Evolutionary conservation across 192 early-diverging fungal species (phyloP).

Genomic region (Gaertneriomyces semiglobifer): DNA sequence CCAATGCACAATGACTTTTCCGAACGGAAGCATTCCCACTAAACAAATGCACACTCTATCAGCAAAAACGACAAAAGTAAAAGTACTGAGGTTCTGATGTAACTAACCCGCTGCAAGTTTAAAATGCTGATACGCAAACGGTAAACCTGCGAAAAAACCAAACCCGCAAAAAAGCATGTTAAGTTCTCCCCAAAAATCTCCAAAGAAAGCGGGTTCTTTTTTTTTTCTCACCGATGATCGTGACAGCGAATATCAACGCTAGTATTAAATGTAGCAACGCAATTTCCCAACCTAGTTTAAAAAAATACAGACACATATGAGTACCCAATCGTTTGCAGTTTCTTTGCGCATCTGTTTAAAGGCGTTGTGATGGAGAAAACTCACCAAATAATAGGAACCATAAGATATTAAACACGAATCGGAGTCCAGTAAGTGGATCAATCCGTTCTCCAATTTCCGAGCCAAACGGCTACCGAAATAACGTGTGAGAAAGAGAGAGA

Average conservation of each 20-base stretch:
- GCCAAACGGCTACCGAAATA: background rate
- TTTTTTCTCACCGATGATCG: conserved; percentile 16
- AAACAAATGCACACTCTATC: background rate
- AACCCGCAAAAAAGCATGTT: background rate
- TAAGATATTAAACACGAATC: conserved; percentile 22
- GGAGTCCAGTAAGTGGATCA: conserved; percentile 1
- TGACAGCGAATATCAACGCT: conserved; percentile 23
- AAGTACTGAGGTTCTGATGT: no score
- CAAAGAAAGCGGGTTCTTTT: background rate
- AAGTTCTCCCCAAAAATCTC: background rate
- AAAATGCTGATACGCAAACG: conserved; percentile 23
- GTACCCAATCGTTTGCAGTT: background rate
- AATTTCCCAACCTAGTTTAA: conserved; percentile 18
- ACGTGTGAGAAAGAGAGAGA: background rate
- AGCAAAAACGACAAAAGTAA: no score
- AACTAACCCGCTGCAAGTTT: conserved; percentile 1
- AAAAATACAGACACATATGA: background rate
- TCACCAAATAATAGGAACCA: conserved; percentile 20
- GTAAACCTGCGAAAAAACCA: conserved; percentile 9
- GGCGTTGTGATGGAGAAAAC: background rate
- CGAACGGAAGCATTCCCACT: conserved; percentile 23
- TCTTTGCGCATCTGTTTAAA: no score
- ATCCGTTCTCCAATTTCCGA: background rate
- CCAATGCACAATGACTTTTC: conserved; percentile 25
- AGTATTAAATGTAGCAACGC: conserved; percentile 17